Percentiles rank a stretch among this genome's conserved stretches.
phyloP scores from a whole-genome alignment of 1,139 yeast genomes.

The Eremothecium coryli region DNA sequence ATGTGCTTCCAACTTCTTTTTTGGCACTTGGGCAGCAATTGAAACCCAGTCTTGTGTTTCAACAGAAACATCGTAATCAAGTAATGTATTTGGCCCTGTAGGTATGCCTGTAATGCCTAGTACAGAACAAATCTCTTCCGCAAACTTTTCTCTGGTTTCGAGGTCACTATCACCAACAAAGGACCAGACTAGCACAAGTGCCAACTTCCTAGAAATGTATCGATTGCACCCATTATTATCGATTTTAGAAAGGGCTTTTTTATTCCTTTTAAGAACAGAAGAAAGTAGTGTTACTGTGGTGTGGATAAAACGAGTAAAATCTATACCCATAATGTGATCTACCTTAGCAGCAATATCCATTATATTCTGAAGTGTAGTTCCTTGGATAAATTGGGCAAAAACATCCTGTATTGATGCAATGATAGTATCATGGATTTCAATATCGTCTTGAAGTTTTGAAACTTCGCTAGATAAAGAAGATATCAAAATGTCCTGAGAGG shows the following conservation, averaged over 20 bases:
- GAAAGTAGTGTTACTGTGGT: slow-evolving; percentile 28
- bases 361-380: slow-evolving; percentile 8
- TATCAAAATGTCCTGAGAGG: slow-evolving; percentile 23
- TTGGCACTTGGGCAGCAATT: slow-evolving; percentile 40
- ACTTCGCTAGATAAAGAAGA: slow-evolving; percentile 9
- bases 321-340: slow-evolving; percentile 49
- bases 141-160: slow-evolving; percentile 30
- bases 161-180: slow-evolving; percentile 31
- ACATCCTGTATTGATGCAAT: slow-evolving; percentile 1
- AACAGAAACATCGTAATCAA: slow-evolving; percentile 42
- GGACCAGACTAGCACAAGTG: slow-evolving; percentile 54
- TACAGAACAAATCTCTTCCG: slow-evolving; percentile 27
- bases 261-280: slow-evolving; percentile 6
- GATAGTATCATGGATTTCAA: slow-evolving; percentile 1
- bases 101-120: slow-evolving; percentile 19
- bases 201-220: slow-evolving; percentile 35
- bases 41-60: slow-evolving; percentile 45
- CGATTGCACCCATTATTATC: slow-evolving; percentile 20
- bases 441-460: not conserved
- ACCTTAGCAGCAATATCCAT: slow-evolving; percentile 23
- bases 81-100: slow-evolving; percentile 8
- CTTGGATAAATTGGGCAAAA: slow-evolving; percentile 3
- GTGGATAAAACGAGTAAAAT: slow-evolving; percentile 34
- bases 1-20: slow-evolving; percentile 49
- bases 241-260: slow-evolving; percentile 3